Evolutionary conservation across 192 early-diverging fungal genomes (phyloP), one percentile per base, ranked within the genome.

Genomic region (Linderina pennispora): DNA sequence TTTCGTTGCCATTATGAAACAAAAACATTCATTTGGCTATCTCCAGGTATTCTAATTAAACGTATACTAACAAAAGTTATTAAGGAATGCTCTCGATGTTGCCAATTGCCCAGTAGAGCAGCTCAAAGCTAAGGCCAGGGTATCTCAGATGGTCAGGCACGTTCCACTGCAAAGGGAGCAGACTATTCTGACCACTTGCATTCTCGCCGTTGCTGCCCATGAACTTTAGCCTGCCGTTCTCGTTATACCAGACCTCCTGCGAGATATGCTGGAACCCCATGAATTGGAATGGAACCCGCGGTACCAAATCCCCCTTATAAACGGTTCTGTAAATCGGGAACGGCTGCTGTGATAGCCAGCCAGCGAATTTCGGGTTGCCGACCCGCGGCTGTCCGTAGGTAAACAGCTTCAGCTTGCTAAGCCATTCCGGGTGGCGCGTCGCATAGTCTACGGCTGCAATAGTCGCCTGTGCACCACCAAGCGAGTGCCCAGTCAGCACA

Each of bases 321-420:
- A 37, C 36, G 11, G 41, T 33, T 13, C 41, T 23, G 21, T 16
- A 15, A 9, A 24, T 38, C 16, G 11, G 23, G 22, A 54, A 19
- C 2, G 26, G 13, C 22, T 33, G 34, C 13, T 23, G 18, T 4
- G 42, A 33, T 25, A 45, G 32, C 11, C 41, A 31, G 14, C 7
- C 3, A 23, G 38, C 52, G 20, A 23, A 54, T 7, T 35, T 16
- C 1, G 17, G 3, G 16, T 54, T 46, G 21, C 52, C 52, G 7
- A 45, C 36, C 6, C 52, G 52, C 10, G 52, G 52, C 21, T 43
- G 19, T 8, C 52, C 52, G 31, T 45, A 45, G 0, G 43, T 43
- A 33, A 21, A 25, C n/a, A 45, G 25, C 16, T 19, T n/a, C 16
- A 54, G 8, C 23, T 37, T 44, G 6, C n/a, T 18, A 13, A 14